Percentiles rank a stretch among this genome's conserved stretches.
Conservation (phyloP, 768 basidiomycete species). For the Mycena rebaudengoi region DNA sequence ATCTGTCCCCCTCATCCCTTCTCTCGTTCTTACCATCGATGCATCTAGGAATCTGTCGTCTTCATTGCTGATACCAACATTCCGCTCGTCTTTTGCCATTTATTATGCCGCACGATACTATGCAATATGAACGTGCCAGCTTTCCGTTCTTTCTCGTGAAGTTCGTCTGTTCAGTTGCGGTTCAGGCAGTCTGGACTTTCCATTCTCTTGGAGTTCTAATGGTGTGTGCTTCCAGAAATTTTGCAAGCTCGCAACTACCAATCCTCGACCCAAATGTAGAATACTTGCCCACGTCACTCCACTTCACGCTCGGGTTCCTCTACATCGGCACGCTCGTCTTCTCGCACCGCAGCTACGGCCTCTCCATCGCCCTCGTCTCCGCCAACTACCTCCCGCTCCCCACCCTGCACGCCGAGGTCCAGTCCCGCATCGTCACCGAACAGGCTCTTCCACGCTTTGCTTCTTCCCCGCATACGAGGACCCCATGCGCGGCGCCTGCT, state of each 20-base stretch:
- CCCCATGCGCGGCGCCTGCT: conserved; percentile 80
- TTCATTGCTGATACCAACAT: conserved; percentile 47
- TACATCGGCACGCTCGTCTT: conserved; percentile 96
- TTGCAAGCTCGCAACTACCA: too few relatives aligned
- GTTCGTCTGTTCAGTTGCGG: too few relatives aligned
- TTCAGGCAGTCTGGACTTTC: too few relatives aligned
- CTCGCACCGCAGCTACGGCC: conserved; percentile 91
- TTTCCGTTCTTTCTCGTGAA: too few relatives aligned
- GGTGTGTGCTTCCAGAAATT: too few relatives aligned
- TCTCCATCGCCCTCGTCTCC: conserved; percentile 88
- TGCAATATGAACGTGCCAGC: conserved; percentile 35
- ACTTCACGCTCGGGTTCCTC: conserved; percentile 93
- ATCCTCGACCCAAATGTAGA: too few relatives aligned
- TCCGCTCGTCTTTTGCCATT: conserved; percentile 39
- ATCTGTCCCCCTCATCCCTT: conserved; percentile 30
- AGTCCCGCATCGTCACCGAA: conserved; percentile 84
- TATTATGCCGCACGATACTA: conserved; percentile 43
- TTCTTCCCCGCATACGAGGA: conserved; percentile 81
- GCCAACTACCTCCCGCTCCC: conserved; percentile 82
- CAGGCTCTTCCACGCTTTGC: conserved; percentile 86
- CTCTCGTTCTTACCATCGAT: conserved; percentile 18
- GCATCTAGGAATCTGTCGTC: conserved; percentile 35
- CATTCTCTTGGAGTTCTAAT: too few relatives aligned
- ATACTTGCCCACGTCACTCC: conserved; percentile 88
- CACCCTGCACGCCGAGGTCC: conserved; percentile 79